Evolutionary conservation across 345 rosid genomes (phyloP).

Genomic region (Barbarea vulgaris): DNA sequence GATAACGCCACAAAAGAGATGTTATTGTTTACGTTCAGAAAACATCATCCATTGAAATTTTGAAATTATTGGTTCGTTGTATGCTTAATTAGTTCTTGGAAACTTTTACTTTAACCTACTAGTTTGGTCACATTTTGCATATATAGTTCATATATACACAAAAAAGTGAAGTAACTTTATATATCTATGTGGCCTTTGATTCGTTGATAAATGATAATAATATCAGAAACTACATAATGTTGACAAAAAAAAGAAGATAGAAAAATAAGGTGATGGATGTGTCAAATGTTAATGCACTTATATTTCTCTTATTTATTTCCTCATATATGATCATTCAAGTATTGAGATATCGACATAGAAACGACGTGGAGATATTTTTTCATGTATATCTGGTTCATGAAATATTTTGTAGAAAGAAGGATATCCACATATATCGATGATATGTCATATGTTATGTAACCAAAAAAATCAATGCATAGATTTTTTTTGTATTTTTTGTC

Average conservation of each 20-base stretch:
- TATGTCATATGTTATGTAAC: conserved; percentile 10
- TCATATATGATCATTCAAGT: conserved; percentile 12
- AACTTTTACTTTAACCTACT: not conserved
- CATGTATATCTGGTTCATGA: conserved; percentile 10
- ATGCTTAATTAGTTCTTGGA: not conserved
- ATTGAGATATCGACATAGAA: conserved; percentile 15
- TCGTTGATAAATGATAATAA: not conserved
- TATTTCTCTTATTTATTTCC: conserved; percentile 22
- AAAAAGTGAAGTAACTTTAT: not conserved
- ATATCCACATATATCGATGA: conserved; percentile 29
- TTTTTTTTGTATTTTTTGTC: not conserved
- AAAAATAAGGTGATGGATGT: not conserved
- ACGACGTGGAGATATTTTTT: conserved; percentile 31
- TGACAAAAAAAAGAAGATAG: not conserved
- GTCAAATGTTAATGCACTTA: conserved; percentile 23
- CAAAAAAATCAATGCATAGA: conserved; percentile 3
- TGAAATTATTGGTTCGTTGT: not conserved
- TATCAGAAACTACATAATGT: not conserved
- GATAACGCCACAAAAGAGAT: too few relatives aligned
- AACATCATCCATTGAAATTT: too few relatives aligned
- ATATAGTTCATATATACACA: too few relatives aligned
- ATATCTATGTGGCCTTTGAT: not conserved
- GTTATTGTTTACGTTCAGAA: too few relatives aligned
- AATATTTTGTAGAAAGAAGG: not conserved
- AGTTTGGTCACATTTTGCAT: not conserved